Evolutionary conservation across 2,329 filamentous ascomycete genomes (phyloP), one percentile per base, ranked within the genome.

Genomic region (Chaetomium sp.): DNA sequence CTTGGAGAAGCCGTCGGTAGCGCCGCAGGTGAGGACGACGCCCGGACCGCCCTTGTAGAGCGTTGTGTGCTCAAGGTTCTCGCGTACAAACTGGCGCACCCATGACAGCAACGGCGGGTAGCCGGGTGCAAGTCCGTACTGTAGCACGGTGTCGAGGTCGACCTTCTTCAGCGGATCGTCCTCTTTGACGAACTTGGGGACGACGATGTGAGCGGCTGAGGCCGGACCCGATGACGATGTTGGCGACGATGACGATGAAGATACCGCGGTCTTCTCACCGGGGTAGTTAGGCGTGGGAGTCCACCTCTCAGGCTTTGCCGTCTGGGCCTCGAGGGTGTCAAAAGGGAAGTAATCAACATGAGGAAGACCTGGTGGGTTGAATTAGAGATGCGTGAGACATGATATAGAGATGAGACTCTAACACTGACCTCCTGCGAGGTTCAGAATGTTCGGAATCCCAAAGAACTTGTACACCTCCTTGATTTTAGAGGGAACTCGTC

Each of bases 381-480:
- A 19, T 35, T 42, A 45, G 40, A 42, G 6, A 41, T 5, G 11
- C 14, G 9, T 19, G 49, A 45, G 11, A 33, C 10, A 45, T 44
- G 43, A 42, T 40, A 44, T 53, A 32, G 41, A 37, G 37, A 44
- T 27, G 19, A 27, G 19, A 27, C 19, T 27, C 19, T 27, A 56
- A 34, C 33, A 72, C 76, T 60, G 68, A 85, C 82, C 83, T 61
- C 82, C 82, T 55, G 82, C 81, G 46, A 86, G 65, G 62, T 86
- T 85, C 36, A 74, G 76, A 58, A 85, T 80, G n/a, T 79, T 79
- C 0, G 82, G 82, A 51, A 84, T 81, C 62, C 68, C 60, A 64
- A 94, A 94, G 72, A 89, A 95, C 71, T 89, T 90, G 77, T 96
- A 96, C 70, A 91, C 89, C 40, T 79, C 50, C 75, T 96, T 96